These are phyloP conservation scores for Drosera spatulata DNA, from an alignment of 179 eudicot genomes.

Conservation along the genomic window DNA sequence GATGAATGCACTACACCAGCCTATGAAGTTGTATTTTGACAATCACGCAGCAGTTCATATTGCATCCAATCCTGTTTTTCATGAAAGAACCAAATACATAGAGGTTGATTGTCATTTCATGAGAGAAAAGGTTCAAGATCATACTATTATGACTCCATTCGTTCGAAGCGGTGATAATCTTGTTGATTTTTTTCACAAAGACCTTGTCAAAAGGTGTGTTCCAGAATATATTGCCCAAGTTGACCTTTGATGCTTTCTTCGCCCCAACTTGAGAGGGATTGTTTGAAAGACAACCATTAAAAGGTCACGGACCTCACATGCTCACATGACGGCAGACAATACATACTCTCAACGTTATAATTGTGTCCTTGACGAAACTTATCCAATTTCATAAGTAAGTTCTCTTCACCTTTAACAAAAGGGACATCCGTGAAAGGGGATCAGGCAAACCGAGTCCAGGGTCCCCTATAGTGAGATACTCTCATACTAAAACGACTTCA, in stretches of 20 bases:
- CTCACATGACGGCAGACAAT: too few relatives aligned
- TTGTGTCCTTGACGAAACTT: too few relatives aligned
- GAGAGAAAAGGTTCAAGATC: background rate
- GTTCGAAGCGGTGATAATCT: background rate
- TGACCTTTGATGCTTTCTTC: background rate
- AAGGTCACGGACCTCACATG: too few relatives aligned
- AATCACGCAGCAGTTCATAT: conserved; percentile 1
- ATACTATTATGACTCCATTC: too few relatives aligned
- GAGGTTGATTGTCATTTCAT: background rate
- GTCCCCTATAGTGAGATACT: too few relatives aligned
- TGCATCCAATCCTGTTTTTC: background rate
- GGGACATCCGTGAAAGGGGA: too few relatives aligned
- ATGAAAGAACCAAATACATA: conserved; percentile 4
- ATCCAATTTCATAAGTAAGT: too few relatives aligned
- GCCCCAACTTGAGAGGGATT: conserved; percentile 6
- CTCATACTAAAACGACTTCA: too few relatives aligned
- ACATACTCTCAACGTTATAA: too few relatives aligned
- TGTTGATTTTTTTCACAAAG: background rate
- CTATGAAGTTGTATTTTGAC: background rate
- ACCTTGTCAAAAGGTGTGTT: background rate
- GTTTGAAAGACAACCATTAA: background rate
- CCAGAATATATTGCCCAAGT: background rate
- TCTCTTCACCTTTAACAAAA: too few relatives aligned
- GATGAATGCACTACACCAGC: background rate
- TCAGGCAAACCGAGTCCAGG: too few relatives aligned